Conservation (phyloP, 2,329 filamentous ascomycete genomes). For the Ophiostoma angusticollis region DNA sequence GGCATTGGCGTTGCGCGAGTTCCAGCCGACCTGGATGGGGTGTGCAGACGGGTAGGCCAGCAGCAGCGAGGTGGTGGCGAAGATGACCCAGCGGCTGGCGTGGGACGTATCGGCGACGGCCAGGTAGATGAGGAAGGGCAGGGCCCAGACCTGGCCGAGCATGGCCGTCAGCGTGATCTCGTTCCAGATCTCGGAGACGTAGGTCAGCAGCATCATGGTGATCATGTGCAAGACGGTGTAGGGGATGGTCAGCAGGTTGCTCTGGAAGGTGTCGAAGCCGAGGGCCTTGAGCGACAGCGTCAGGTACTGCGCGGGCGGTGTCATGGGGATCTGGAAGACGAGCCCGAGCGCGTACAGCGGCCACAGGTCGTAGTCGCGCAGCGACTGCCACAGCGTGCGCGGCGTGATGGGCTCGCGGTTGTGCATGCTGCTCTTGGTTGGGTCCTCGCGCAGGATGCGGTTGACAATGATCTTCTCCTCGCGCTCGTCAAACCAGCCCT, state of each 20-base stretch:
- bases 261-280: slow-evolving; percentile 47
- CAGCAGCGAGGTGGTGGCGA: slow-evolving; percentile 27
- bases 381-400: slow-evolving; percentile 34
- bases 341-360: slow-evolving; percentile 42
- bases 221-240: slow-evolving; percentile 26
- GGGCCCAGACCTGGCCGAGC: slow-evolving; percentile 43
- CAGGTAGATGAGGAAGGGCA: slow-evolving; percentile 45
- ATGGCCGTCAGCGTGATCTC: slow-evolving; percentile 35
- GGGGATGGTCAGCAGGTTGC: slow-evolving; percentile 52
- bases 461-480: slow-evolving; percentile 51
- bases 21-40: slow-evolving; percentile 35
- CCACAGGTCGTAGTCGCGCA: slow-evolving; percentile 27
- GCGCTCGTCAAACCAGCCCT: slow-evolving; percentile 46
- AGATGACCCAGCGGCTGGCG: slow-evolving; percentile 30
- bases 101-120: slow-evolving; percentile 25
- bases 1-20: slow-evolving; percentile 44
- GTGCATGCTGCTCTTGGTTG: slow-evolving; percentile 46
- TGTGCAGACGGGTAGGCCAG: slow-evolving; percentile 31
- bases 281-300: slow-evolving; percentile 44
- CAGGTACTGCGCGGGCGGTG: slow-evolving; percentile 39
- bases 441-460: slow-evolving; percentile 44
- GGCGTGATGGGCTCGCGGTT: slow-evolving; percentile 44
- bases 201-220: slow-evolving; percentile 25
- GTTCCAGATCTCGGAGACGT: slow-evolving; percentile 31
- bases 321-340: slow-evolving; percentile 38